These are phyloP conservation scores for Neoboletus magnificus DNA, from an alignment of 768 basidiomycete genomes.

Conservation along the genomic window DNA sequence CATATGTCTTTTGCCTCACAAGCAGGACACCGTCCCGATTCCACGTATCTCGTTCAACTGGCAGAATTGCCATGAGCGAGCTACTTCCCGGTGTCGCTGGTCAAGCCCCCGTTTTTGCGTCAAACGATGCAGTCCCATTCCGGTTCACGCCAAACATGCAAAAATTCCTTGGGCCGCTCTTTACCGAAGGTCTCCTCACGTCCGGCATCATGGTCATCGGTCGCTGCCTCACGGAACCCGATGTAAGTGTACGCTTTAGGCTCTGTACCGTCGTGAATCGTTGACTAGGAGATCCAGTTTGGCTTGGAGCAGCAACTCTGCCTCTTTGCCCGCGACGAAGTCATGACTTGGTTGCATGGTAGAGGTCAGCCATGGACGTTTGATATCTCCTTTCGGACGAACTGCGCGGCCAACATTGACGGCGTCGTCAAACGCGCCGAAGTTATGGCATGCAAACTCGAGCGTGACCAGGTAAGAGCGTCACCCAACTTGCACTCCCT, in stretches of 20 bases:
- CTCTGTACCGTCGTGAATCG: not conserved
- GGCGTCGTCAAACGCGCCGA: slow-evolving; percentile 78
- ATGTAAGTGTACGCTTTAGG: slow-evolving; percentile 47
- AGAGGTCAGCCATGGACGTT: slow-evolving; percentile 54
- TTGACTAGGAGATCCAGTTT: slow-evolving; percentile 47
- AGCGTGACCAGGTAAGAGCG: slow-evolving; percentile 69
- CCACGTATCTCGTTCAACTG: slow-evolving; percentile 85
- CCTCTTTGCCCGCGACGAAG: slow-evolving; percentile 91
- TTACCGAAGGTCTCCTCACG: slow-evolving; percentile 86
- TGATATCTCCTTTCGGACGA: slow-evolving; percentile 59
- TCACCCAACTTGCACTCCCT: not conserved
- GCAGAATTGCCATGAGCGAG: slow-evolving; percentile 90
- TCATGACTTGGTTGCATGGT: slow-evolving; percentile 68
- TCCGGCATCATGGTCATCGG: slow-evolving; percentile 89
- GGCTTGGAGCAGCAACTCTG: slow-evolving; percentile 91
- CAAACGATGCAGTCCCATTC: slow-evolving; percentile 91
- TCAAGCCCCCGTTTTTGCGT: slow-evolving; percentile 62
- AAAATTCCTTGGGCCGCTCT: slow-evolving; percentile 82
- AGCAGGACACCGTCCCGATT: slow-evolving; percentile 83
- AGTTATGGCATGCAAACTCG: slow-evolving; percentile 80
- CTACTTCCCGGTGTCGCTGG: slow-evolving; percentile 65
- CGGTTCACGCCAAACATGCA: slow-evolving; percentile 97
- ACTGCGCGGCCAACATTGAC: slow-evolving; percentile 58
- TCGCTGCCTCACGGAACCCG: slow-evolving; percentile 85
- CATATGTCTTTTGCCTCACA: slow-evolving; percentile 79